Evolutionary conservation across 768 basidiomycete genomes (phyloP), one percentile per base, ranked within the genome.

Genomic region (Rhizopogon vulgaris): DNA sequence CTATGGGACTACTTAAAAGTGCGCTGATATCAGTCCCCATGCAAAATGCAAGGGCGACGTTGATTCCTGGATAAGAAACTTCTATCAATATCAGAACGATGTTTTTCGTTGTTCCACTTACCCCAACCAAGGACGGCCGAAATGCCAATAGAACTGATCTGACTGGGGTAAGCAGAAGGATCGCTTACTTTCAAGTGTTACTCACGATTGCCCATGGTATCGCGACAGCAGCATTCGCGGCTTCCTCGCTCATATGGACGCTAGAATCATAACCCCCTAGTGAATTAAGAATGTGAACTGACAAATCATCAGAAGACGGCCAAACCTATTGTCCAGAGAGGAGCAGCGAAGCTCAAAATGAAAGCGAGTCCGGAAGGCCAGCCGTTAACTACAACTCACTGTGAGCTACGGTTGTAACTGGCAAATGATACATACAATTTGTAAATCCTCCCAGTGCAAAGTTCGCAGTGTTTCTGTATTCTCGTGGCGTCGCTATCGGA

Each of bases 181-280:
- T 45, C 18, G 18, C 12, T 12, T 12, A 14, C 38, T 12, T 38
- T 8, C 18, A 12, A 10, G 48, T 17, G 2, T 14, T 4, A 36
- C 67, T 65, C 24, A 78, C 75, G 41, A 87, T 86, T 9, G 83
- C 84, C 75, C 77, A 84, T 0, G 86, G 87, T 3, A 87, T 82
- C 24, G 83, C 84, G 1, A 70, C 72, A 15, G 79, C 76, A 0
- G 87, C 86, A 57, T 90, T 90, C 0, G 77, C 73, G 1, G 83
- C 83, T 61, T 86, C 85, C 60, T 86, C 85, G 46, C 81, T 83
- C 51, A 87, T 84, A 55, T 86, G 84, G 0, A 86, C 79, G 45
- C 72, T 74, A 0, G 77, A 76, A 60, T 86, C 83, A 58, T 72
- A 74, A 15, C 53, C 57, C 30, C 62, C 64, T 64, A 74, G 42